Percentiles rank a stretch among this genome's conserved stretches.
phyloP scores from a whole-genome alignment of 192 early-diverging fungal genomes.

The Gryganskiella cystojenkinii region DNA sequence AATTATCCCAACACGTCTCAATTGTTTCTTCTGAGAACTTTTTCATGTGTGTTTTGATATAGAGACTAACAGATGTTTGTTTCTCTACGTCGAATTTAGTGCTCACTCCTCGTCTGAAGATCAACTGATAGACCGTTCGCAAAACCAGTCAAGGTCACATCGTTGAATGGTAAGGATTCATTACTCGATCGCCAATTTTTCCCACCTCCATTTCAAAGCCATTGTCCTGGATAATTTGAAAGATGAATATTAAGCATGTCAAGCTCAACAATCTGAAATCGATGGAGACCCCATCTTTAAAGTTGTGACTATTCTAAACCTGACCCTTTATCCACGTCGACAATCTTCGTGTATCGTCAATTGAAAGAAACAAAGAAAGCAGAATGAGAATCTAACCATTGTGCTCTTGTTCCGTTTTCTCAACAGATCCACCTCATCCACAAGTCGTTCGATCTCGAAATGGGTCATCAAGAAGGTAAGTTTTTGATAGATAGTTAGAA shows the following conservation, averaged over 20 bases:
- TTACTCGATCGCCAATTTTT: neutral
- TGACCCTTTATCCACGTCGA: conserved; percentile 13
- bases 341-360: neutral
- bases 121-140: too few species aligned
- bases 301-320: conserved; percentile 56
- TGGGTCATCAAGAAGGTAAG: too few species aligned
- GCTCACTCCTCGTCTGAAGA: too few species aligned
- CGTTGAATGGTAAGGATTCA: conserved; percentile 29
- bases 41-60: too few species aligned
- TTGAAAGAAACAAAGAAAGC: neutral
- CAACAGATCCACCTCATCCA: too few species aligned
- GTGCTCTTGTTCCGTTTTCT: neutral
- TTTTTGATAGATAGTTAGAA: too few species aligned
- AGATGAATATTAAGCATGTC: conserved; percentile 55
- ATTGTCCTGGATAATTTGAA: conserved; percentile 4
- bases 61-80: too few species aligned
- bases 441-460: too few species aligned
- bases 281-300: conserved; percentile 55
- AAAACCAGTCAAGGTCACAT: too few species aligned
- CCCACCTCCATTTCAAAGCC: too few species aligned
- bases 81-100: too few species aligned
- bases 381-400: neutral
- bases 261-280: conserved; percentile 57
- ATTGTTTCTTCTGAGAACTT: too few species aligned
- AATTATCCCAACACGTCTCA: conserved; percentile 10